These are phyloP conservation scores for Candida yuanshanica DNA, from an alignment of 805 yeast genomes.

Conservation along the genomic window DNA sequence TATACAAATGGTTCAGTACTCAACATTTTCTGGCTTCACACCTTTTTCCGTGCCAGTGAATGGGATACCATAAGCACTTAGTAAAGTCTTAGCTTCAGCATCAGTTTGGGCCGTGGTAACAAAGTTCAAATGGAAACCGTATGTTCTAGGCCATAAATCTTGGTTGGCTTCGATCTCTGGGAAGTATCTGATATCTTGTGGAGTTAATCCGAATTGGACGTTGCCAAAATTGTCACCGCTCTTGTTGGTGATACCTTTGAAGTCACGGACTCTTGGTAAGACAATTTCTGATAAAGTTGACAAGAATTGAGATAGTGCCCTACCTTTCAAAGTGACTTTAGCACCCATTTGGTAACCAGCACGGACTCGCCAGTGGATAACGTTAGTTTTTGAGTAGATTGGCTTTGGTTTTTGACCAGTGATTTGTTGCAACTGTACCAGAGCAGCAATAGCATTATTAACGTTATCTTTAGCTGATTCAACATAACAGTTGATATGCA, in stretches of 20 bases:
- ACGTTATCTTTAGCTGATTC: conserved; percentile 64
- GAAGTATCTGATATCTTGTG: conserved; percentile 73
- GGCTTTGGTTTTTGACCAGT: conserved; percentile 84
- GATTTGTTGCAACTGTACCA: conserved; percentile 81
- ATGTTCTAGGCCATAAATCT: conserved; percentile 83
- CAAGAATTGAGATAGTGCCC: conserved; percentile 79
- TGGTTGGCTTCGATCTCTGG: conserved; percentile 92
- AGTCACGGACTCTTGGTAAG: conserved; percentile 87
- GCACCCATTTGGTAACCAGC: conserved; percentile 91
- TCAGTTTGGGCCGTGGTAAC: conserved; percentile 89
- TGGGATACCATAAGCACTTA: conserved; percentile 80
- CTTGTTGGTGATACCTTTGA: conserved; percentile 65
- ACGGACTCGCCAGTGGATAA: conserved; percentile 81
- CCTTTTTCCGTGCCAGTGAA: conserved; percentile 50
- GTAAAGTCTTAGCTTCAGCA: conserved; percentile 77
- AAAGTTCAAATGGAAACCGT: conserved; percentile 79
- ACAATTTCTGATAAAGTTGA: conserved; percentile 87
- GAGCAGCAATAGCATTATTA: conserved; percentile 70
- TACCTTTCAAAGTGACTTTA: conserved; percentile 68
- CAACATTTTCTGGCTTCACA: conserved; percentile 20
- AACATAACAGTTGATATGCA: conserved; percentile 72
- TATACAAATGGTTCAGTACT: conserved; percentile 10
- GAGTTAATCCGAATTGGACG: conserved; percentile 74
- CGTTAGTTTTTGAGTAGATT: conserved; percentile 70
- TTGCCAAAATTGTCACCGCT: conserved; percentile 86